Evolutionary conservation across 2,329 filamentous ascomycete genomes (phyloP).

Genomic region (Ascochyta lentis): DNA sequence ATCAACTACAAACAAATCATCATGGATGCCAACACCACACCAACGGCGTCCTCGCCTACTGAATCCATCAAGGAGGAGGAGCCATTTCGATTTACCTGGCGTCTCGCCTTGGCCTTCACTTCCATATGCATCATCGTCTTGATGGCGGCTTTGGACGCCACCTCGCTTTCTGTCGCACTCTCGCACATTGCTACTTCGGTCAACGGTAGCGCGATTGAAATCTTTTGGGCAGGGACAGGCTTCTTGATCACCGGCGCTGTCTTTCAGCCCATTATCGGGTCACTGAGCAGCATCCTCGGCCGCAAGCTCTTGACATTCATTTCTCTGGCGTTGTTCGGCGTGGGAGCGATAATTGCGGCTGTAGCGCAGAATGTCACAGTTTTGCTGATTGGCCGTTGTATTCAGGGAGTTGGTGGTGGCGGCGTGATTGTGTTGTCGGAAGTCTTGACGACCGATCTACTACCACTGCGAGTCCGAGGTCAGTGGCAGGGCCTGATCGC

Average conservation of each 20-base stretch:
- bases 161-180: constrained; percentile 68
- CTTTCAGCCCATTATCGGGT: constrained; percentile 49
- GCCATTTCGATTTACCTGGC: too few relatives aligned
- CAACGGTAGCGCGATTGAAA: constrained; percentile 48
- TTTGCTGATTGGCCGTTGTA: constrained; percentile 45
- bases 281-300: constrained; percentile 50
- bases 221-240: constrained; percentile 51
- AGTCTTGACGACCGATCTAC: constrained; percentile 56
- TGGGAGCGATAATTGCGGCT: constrained; percentile 46
- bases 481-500: constrained; percentile 52
- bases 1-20: too few relatives aligned
- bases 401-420: constrained; percentile 52
- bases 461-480: constrained; percentile 52
- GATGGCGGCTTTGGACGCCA: constrained; percentile 70
- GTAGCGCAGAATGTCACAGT: constrained; percentile 49
- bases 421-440: constrained; percentile 52
- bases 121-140: constrained; percentile 63
- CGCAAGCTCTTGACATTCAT: constrained; percentile 47
- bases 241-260: constrained; percentile 49
- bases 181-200: constrained; percentile 48
- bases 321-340: constrained; percentile 44
- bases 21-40: too few relatives aligned
- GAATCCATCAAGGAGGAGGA: too few relatives aligned
- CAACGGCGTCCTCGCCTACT: too few relatives aligned
- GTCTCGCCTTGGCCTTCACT: too few relatives aligned